A percentile compares a stretch with the other conserved stretches of the same genome.
Evolutionary conservation across 768 basidiomycete species (phyloP).

Genomic region (Lactifluus subvellereus): DNA sequence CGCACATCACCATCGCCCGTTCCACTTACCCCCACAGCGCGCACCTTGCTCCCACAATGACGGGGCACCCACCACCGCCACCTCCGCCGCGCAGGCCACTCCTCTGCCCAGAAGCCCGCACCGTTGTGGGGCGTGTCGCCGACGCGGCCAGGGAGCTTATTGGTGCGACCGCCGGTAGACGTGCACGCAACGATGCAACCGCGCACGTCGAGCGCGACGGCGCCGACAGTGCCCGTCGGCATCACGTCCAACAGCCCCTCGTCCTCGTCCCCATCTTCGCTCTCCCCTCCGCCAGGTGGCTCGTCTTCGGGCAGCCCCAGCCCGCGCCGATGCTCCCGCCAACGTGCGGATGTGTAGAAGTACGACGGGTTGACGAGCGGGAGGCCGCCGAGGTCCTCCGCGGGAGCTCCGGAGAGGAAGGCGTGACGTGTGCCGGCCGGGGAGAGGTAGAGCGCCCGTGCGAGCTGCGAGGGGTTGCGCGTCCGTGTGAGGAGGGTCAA

Average conservation of each 20-base stretch:
- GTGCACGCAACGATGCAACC: slow-evolving; percentile 72
- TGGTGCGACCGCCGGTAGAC: slow-evolving; percentile 78
- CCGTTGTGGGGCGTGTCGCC: slow-evolving; percentile 80
- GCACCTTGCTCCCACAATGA: slow-evolving; percentile 29
- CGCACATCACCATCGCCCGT: slow-evolving; percentile 82
- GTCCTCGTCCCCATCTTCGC: slow-evolving; percentile 22
- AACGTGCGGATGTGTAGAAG: slow-evolving; percentile 68
- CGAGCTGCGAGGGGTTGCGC: slow-evolving; percentile 70
- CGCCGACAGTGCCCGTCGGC: slow-evolving; percentile 79
- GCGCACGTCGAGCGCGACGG: slow-evolving; percentile 68
- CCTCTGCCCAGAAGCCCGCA: slow-evolving; percentile 78
- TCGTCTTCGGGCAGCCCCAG: slow-evolving; percentile 70
- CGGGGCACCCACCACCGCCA: slow-evolving; percentile 40
- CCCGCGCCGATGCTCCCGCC: slow-evolving; percentile 71
- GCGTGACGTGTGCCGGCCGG: slow-evolving; percentile 57
- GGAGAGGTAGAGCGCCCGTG: slow-evolving; percentile 64
- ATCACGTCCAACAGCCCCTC: slow-evolving; percentile 45
- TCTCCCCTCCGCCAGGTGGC: slow-evolving; percentile 33
- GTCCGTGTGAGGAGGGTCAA: slow-evolving; percentile 59
- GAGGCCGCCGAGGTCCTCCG: slow-evolving; percentile 54
- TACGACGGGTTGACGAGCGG: slow-evolving; percentile 67
- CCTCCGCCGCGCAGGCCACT: slow-evolving; percentile 47
- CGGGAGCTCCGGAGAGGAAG: slow-evolving; percentile 60
- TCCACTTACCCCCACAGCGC: slow-evolving; percentile 70
- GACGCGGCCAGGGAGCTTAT: slow-evolving; percentile 78